Conservation (phyloP, 1,284 basidiomycete genomes). For the Sporisorium scitamineum region DNA sequence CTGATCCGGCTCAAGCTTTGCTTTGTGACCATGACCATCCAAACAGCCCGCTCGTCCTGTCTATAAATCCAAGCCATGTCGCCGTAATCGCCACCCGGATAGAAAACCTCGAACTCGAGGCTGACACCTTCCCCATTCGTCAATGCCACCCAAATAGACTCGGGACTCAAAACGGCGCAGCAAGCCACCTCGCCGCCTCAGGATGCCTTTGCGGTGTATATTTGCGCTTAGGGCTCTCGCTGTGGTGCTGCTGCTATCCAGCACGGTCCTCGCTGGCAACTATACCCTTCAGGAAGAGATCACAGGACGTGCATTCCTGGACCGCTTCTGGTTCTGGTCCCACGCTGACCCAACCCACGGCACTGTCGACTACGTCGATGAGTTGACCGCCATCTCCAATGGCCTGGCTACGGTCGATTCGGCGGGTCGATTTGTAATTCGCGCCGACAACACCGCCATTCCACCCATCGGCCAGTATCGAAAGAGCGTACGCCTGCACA, state of each 20-base stretch:
- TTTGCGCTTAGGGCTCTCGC: conserved; percentile 8
- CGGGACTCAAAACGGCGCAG: not conserved
- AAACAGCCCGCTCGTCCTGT: not conserved
- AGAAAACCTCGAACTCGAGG: conserved; percentile 16
- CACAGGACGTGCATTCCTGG: conserved; percentile 44
- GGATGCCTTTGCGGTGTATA: not conserved
- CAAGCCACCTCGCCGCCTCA: not conserved
- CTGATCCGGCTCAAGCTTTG: not conserved
- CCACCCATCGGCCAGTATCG: conserved; percentile 28
- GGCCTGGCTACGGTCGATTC: conserved; percentile 42
- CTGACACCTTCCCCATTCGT: not conserved
- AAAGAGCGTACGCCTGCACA: conserved; percentile 46
- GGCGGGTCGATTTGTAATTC: conserved; percentile 43
- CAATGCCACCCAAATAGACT: not conserved
- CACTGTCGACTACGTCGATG: conserved; percentile 48
- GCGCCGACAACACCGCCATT: conserved; percentile 46
- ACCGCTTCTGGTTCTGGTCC: conserved; percentile 53
- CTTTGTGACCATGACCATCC: not conserved
- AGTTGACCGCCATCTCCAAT: conserved; percentile 25
- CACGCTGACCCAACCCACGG: conserved; percentile 52
- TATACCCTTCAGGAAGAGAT: conserved; percentile 51
- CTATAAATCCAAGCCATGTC: not conserved
- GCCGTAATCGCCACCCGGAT: not conserved
- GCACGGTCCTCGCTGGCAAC: conserved; percentile 24
- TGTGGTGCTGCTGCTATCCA: conserved; percentile 16